Evolutionary conservation across 495 filamentous ascomycete genomes (phyloP), one percentile per base, ranked within the genome.

Genomic region (Astrocystis sublimbata): DNA sequence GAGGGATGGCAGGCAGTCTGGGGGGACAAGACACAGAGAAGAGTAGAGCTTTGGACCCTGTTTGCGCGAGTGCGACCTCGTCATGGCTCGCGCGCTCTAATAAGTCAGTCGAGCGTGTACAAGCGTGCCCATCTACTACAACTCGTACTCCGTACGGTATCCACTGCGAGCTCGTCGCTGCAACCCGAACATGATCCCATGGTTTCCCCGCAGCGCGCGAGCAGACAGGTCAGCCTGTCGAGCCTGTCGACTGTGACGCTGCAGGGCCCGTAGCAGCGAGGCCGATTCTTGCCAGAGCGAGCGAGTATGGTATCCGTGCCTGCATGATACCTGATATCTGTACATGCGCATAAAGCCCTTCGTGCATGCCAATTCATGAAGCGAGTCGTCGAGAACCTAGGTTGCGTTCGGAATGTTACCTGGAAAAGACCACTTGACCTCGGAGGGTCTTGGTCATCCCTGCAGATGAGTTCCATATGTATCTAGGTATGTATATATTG

Each of bases 161-260:
- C 24, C 45, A 59, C 56, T 13, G 30, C n/a, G n/a, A n/a, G 45
- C 45, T 40, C 40, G 23, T 42, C 53, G 41, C 43, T 47, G 43
- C 56, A 21, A 59, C 56, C 31, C 41, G 43, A 49, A 33, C 56
- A 46, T 59, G 56, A 43, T 47, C 56, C 26, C 56, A 50, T 59
- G 45, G 30, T 61, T 61, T 54, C 35, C 58, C 58, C 58, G 33
- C 58, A 61, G 58, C 28, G 19, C 28, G 19, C 41, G 43, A 45
- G 60, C 21, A 50, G 60, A 56, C 60, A 49, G 56, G 60, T 54
- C 28, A 62, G 51, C 51, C 50, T 42, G 42, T 35, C 31, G n/a
- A 56, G 47, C 51, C 51, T 26, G 49, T 21, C 54, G 23, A 30
- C n/a, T 4, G 7, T 45, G 13, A 4, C 15, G 36, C 36, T 58